These are phyloP conservation scores for Piper longum DNA, from an alignment of 164 flowering plant genomes.

Conservation along the genomic window DNA sequence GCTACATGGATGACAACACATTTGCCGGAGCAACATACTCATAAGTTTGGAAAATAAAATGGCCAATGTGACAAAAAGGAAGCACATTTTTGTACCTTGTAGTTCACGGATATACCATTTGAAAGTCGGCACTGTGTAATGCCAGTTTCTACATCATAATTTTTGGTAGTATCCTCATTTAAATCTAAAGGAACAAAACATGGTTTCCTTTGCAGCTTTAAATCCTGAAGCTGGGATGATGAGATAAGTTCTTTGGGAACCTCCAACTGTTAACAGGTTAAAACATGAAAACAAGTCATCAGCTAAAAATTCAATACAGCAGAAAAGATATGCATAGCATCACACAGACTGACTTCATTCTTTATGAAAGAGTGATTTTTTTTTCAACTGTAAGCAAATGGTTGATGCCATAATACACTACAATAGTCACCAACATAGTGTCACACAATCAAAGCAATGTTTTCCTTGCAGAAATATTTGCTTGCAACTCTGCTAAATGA, in stretches of 20 bases:
- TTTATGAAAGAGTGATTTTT: no score
- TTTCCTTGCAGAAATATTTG: no score
- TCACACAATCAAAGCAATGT: no score
- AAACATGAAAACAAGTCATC: slow-evolving; percentile 1
- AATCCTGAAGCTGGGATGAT: slow-evolving; percentile 44
- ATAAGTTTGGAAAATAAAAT: background rate
- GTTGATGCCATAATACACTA: no score
- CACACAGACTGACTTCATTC: no score
- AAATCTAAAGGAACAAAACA: slow-evolving; percentile 44
- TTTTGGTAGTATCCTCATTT: slow-evolving; percentile 27
- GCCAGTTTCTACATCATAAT: slow-evolving; percentile 80
- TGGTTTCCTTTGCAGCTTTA: slow-evolving; percentile 42
- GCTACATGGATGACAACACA: no score
- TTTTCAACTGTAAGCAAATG: no score
- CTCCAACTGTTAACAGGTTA: slow-evolving; percentile 48
- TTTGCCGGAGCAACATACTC: no score
- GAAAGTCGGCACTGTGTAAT: slow-evolving; percentile 76
- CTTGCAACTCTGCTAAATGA: no score
- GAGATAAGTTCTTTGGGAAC: slow-evolving; percentile 86
- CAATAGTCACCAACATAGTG: no score
- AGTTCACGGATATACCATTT: slow-evolving; percentile 90
- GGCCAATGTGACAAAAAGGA: background rate
- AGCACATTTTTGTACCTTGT: slow-evolving; percentile 45
- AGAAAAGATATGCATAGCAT: background rate
- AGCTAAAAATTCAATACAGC: background rate